These are phyloP conservation scores for Harrya chromipes DNA, from an alignment of 768 basidiomycete genomes.

Conservation along the genomic window DNA sequence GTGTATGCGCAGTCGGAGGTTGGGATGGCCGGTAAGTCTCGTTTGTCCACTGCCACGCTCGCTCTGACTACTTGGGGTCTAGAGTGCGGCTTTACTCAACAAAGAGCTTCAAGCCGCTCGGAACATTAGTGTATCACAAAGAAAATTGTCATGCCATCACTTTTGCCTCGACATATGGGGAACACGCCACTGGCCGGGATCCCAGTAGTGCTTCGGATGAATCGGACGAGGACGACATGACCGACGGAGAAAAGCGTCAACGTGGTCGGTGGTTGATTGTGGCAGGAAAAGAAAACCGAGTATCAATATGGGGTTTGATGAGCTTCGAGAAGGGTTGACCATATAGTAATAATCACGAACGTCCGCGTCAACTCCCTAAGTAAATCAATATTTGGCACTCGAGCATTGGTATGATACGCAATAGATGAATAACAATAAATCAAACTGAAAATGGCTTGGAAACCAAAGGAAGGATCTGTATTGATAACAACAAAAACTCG, in stretches of 20 bases:
- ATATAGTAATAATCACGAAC: no score
- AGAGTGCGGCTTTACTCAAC: conserved; percentile 85
- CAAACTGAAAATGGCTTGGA: no score
- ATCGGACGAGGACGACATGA: conserved; percentile 52
- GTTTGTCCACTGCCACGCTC: not conserved
- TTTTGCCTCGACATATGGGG: conserved; percentile 48
- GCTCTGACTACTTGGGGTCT: not conserved
- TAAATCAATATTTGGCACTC: no score
- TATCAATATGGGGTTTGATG: conserved; percentile 60
- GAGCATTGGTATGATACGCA: no score
- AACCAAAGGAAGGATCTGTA: no score
- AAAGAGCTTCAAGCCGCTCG: conserved; percentile 76
- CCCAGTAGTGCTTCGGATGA: not conserved
- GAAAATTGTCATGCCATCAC: conserved; percentile 68
- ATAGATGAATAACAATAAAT: no score
- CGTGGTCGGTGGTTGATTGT: conserved; percentile 58
- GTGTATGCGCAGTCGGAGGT: conserved; percentile 83
- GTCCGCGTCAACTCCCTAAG: no score
- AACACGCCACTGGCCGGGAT: conserved; percentile 7
- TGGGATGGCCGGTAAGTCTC: conserved; percentile 87
- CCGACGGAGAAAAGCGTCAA: conserved; percentile 39
- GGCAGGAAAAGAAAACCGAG: conserved; percentile 64
- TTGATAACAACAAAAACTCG: not conserved
- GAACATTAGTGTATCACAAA: conserved; percentile 82
- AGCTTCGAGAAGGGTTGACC: conserved; percentile 1